These are phyloP conservation scores for Mycena belliarum DNA, from an alignment of 768 basidiomycete genomes.

Conservation along the genomic window DNA sequence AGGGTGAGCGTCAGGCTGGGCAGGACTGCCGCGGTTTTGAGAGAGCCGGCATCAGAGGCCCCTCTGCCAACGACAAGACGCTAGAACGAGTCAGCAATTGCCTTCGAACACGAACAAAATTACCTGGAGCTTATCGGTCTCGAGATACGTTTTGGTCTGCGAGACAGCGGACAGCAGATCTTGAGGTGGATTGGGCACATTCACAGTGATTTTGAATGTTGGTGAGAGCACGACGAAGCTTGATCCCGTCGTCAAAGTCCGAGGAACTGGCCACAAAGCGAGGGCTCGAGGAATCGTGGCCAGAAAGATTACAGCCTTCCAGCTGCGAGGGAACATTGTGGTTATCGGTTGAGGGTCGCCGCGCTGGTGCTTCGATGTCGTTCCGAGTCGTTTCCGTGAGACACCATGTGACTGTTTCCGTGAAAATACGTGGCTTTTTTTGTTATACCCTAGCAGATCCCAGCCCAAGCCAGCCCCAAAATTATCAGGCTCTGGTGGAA, in stretches of 20 bases:
- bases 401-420: too few species aligned
- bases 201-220: constrained; percentile 50
- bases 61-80: constrained; percentile 63
- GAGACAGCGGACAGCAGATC: constrained; percentile 62
- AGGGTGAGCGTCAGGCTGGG: constrained; percentile 47
- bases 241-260: constrained; percentile 43
- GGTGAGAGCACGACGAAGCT: constrained; percentile 48
- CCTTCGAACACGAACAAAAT: too few species aligned
- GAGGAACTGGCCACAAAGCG: constrained; percentile 52
- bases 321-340: not conserved
- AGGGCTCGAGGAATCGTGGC: constrained; percentile 4
- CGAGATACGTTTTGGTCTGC: constrained; percentile 45
- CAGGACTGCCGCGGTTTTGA: constrained; percentile 44
- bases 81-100: constrained; percentile 1
- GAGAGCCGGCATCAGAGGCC: constrained; percentile 39
- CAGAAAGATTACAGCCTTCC: not conserved
- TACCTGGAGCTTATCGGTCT: constrained; percentile 53
- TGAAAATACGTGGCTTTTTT: too few species aligned
- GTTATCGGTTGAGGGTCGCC: constrained; percentile 1
- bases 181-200: constrained; percentile 44
- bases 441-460: too few species aligned
- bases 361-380: too few species aligned
- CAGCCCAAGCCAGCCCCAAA: too few species aligned
- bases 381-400: too few species aligned
- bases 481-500: too few species aligned